These are phyloP conservation scores for Teunomyces gatunensis DNA, from an alignment of 805 yeast genomes.

Conservation along the genomic window DNA sequence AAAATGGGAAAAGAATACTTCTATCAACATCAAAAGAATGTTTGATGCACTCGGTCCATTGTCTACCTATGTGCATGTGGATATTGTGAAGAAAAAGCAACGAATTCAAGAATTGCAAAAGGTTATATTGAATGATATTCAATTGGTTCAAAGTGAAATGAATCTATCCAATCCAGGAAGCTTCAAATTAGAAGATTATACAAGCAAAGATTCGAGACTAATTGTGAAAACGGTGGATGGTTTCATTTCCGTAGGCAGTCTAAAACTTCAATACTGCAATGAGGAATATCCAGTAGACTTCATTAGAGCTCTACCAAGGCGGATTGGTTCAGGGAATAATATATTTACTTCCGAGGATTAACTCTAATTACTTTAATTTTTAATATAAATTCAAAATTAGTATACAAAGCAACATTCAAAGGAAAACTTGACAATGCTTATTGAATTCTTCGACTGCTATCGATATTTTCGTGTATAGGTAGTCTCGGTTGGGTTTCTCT, in stretches of 20 bases:
- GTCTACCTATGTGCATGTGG: slow-evolving; percentile 41
- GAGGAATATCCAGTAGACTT: slow-evolving; percentile 48
- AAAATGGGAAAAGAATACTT: slow-evolving; percentile 43
- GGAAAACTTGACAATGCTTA: slow-evolving; percentile 56
- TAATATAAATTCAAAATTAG: background rate
- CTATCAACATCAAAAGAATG: slow-evolving; percentile 40
- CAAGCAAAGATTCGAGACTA: slow-evolving; percentile 18
- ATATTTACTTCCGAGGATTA: slow-evolving; percentile 5
- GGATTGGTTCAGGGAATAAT: slow-evolving; percentile 38
- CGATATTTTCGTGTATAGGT: slow-evolving; percentile 69
- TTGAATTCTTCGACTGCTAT: slow-evolving; percentile 82
- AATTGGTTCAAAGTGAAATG: background rate
- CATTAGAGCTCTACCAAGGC: slow-evolving; percentile 40
- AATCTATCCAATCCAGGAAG: slow-evolving; percentile 20
- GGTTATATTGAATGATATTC: slow-evolving; percentile 47
- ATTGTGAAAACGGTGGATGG: slow-evolving; percentile 47
- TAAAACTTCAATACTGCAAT: slow-evolving; percentile 57
- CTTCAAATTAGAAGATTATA: slow-evolving; percentile 11
- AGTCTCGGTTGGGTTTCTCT: slow-evolving; percentile 59
- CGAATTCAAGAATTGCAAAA: slow-evolving; percentile 34
- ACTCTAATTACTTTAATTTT: background rate
- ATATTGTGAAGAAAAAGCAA: slow-evolving; percentile 31
- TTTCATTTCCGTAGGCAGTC: slow-evolving; percentile 25
- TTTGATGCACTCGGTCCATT: slow-evolving; percentile 57
- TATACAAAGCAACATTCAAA: slow-evolving; percentile 10